phyloP scores from a whole-genome alignment of 495 filamentous ascomycete species.

The Neurospora pannonica region DNA sequence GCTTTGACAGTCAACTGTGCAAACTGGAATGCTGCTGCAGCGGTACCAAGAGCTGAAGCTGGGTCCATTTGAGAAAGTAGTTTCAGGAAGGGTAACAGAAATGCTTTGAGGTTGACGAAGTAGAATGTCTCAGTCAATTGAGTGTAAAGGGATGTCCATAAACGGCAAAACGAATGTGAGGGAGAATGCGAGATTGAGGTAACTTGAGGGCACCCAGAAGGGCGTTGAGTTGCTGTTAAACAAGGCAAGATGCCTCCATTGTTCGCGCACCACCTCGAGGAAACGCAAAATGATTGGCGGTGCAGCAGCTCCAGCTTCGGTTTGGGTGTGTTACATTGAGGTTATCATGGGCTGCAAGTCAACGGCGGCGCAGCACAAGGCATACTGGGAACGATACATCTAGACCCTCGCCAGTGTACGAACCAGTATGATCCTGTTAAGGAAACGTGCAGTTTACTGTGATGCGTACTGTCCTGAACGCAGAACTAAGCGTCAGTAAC shows the following conservation, averaged over 20 bases:
- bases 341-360: not conserved
- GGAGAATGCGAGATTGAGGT: not conserved
- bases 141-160: not conserved
- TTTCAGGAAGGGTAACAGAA: not conserved
- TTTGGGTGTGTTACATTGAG: not conserved
- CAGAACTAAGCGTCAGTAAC: not conserved
- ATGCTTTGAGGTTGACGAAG: not conserved
- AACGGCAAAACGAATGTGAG: not conserved
- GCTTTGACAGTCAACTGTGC: not conserved
- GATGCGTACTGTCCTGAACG: not conserved
- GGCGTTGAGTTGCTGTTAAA: not conserved
- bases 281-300: not conserved
- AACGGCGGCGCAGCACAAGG: not conserved
- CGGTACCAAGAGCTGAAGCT: not conserved
- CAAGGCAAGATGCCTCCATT: not conserved
- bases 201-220: not conserved
- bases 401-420: not conserved
- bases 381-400: not conserved
- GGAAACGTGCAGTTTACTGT: not conserved
- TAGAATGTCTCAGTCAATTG: not conserved
- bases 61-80: not conserved
- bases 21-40: not conserved
- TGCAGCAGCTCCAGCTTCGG: not conserved
- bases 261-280: not conserved
- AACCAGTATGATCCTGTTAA: not conserved